Conservation (phyloP, 495 filamentous ascomycete genomes). For the Oleoguttula mirabilis region DNA sequence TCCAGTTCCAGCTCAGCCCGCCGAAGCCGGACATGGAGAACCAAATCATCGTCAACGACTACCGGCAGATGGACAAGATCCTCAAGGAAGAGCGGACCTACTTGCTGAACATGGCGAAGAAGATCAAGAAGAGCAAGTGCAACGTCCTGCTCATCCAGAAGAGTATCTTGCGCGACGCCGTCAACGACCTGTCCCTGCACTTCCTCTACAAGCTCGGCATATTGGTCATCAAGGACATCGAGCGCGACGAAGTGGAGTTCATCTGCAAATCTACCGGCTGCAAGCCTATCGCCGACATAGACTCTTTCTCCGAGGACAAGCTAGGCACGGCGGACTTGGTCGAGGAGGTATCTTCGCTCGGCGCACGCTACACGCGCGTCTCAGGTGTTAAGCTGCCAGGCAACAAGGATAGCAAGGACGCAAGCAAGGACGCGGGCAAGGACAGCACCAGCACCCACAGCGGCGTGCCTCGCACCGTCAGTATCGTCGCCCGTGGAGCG, state of each 20-base stretch:
- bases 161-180: constrained; percentile 91
- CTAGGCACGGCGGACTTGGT: constrained; percentile 90
- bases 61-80: constrained; percentile 99
- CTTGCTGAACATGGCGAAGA: constrained; percentile 96
- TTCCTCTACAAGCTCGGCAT: constrained; percentile 97
- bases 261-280: constrained; percentile 94
- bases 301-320: constrained; percentile 98
- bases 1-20: constrained; percentile 96
- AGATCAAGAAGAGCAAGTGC: constrained; percentile 99
- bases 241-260: constrained; percentile 97
- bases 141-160: constrained; percentile 98
- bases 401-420: too few relatives aligned
- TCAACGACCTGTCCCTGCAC: constrained; percentile 93
- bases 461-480: constrained; percentile 58
- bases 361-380: constrained; percentile 85
- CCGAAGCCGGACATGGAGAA: constrained; percentile 99
- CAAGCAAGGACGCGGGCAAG: constrained; percentile 20
- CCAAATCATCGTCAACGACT: constrained; percentile 96
- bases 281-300: constrained; percentile 97
- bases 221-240: constrained; percentile 89
- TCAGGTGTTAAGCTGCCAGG: constrained; percentile 85
- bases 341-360: constrained; percentile 78
- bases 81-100: constrained; percentile 98
- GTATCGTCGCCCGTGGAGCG: constrained; percentile 84
- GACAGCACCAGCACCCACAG: constrained; percentile 16